Conservation (phyloP, 768 basidiomycete species). For the Mycena indigotica region DNA sequence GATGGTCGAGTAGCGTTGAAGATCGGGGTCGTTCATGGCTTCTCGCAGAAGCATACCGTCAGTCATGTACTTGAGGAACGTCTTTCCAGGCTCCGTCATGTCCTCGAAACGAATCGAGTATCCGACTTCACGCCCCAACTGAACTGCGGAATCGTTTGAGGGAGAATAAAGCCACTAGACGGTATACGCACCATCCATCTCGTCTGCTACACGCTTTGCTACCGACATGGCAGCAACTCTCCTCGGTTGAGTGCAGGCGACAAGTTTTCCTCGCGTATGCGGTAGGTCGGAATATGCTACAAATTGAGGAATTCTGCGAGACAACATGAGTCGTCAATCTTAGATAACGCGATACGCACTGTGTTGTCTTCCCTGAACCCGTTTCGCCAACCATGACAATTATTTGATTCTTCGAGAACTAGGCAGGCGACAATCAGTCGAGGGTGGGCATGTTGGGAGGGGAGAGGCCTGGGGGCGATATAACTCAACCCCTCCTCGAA, state of each 20-base stretch:
- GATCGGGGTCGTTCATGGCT: constrained; percentile 93
- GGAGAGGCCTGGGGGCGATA: constrained; percentile 42
- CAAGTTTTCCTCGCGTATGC: constrained; percentile 84
- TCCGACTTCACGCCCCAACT: constrained; percentile 92
- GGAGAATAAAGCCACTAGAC: background rate
- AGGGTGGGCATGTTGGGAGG: constrained; percentile 24
- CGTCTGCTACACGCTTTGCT: constrained; percentile 97
- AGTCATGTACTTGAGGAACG: constrained; percentile 99
- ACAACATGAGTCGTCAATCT: constrained; percentile 11
- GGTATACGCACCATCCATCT: constrained; percentile 85
- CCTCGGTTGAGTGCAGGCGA: constrained; percentile 96
- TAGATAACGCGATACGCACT: constrained; percentile 52
- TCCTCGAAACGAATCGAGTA: constrained; percentile 99
- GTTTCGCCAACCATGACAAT: constrained; percentile 93
- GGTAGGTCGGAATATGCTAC: constrained; percentile 93
- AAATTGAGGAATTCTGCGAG: constrained; percentile 88
- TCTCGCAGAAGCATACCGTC: constrained; percentile 99
- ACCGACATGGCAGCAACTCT: constrained; percentile 98
- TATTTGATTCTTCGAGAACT: constrained; percentile 82
- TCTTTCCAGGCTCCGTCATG: constrained; percentile 85
- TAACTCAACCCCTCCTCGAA: constrained; percentile 47
- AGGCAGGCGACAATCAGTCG: constrained; percentile 30
- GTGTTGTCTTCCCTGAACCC: constrained; percentile 94
- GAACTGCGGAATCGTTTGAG: constrained; percentile 54
- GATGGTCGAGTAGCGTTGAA: constrained; percentile 92